Evolutionary conservation across 352 stramenopile species (phyloP), one percentile per base, ranked within the genome.

Genomic region (Phytophthora tentaculata): DNA sequence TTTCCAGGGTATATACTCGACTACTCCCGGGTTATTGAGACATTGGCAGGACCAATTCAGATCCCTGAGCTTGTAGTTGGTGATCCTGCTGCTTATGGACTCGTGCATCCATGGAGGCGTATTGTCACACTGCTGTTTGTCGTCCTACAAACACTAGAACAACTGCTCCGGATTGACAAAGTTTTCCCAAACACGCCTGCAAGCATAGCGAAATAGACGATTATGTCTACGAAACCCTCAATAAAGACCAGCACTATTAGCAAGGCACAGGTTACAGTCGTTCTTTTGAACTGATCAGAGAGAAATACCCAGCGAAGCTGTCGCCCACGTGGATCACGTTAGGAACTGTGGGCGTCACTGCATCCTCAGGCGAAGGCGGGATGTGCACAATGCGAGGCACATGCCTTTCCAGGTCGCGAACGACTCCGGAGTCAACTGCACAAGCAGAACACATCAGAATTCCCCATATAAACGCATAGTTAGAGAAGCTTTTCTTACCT

Each of bases 301-400:
- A 73, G 64, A 91, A 92, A 78, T 94, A 94, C 5, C 65, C 65
- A n/a, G 66, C 62, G 45, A 92, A 86, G 77, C 64, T 90, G 35
- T 94, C 81, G 0, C 78, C 74, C 39, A 90, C 81, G 61, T 94
- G 86, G 51, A 89, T 76, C 44, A 82, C 75, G 20, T 76, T 84
- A 3, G 69, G 47, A 8, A 74, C 48, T 17, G 73, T 74, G 5
- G 69, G 55, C 7, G 56, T 47, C 23, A 79, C 73, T 13, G 73
- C 41, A 22, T 76, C 45, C 48, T 67, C 50, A 24, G 64, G 58
- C 14, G 62, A 65, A 13, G 67, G 57, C n/a, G 73, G 66, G 37
- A 92, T 77, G 63, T 91, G 73, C 53, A 94, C 71, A 51, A 94
- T 84, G 6, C 83, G 84, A 3, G 86, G 81, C 26, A 94, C 86